Base-by-base conservation (phyloP, 257 asterid genomes). In the Solanum stenotomum region DNA sequence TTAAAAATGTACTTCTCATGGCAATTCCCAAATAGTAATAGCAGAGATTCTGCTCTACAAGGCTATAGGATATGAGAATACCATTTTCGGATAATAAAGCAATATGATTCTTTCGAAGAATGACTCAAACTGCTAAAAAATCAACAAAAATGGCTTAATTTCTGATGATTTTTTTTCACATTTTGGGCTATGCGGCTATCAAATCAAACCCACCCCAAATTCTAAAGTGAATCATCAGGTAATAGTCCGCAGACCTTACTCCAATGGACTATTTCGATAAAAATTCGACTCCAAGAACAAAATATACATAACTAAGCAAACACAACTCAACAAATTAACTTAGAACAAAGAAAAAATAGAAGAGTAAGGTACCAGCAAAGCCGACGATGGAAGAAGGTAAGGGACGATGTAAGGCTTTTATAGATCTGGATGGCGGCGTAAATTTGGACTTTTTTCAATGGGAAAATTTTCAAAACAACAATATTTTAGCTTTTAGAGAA, bases 11-110 rank as follows among this genome's bases (percentile, higher is more conserved):
- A 3, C 33, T 83, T 92, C 94, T 91, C 98, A 95, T 93, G 96
- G 98, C 96, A 91, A 94, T 65, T 90, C 95, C 93, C 94, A 92
- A 90, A 91, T 87, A 92, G 25, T 92, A 88, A 95, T 79, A 3
- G 96, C 96, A 89, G 94, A 34, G 35, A 34, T 34, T 34, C 35
- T 34, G 35, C 35, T 34, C 35, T 34, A 34, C 35, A 34, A 34
- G 34, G 34, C 34, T 0, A 33, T 33, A 33, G 34, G 93, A 95
- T 94, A 94, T 95, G 95, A 94, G 91, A 93, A 76, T 89, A 88
- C 93, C 87, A 89, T 72, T 87, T 87, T 85, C 71, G 91, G 87
- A 89, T 35, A 67, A 70, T 6, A 10, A 65, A 65, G 16, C 31
- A 65, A n/a, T 4, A 46, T 38, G 14, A 63, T 23, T 9, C 29